Percentiles rank a stretch among this genome's conserved stretches.
Evolutionary conservation across 2,329 filamentous ascomycete species (phyloP).

Genomic region (Diaporthe helianthi): DNA sequence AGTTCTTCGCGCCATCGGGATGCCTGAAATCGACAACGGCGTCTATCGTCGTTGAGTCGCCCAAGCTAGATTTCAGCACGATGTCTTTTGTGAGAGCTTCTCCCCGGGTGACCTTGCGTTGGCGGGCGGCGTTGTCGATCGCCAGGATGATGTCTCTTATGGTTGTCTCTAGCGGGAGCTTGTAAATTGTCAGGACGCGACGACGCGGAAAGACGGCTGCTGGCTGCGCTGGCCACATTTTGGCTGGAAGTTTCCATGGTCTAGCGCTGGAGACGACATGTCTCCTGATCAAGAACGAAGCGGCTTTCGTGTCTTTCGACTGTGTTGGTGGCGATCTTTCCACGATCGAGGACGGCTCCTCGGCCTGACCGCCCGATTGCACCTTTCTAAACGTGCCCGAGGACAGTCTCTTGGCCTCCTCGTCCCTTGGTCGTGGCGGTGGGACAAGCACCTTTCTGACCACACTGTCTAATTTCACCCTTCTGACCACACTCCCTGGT

Average conservation of each 20-base stretch:
- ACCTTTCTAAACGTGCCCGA: background rate
- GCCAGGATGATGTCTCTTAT: constrained; percentile 4
- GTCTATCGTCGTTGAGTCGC: background rate
- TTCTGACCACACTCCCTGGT: no score
- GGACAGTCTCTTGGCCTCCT: background rate
- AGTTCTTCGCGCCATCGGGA: background rate
- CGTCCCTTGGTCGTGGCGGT: no score
- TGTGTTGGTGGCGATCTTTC: background rate
- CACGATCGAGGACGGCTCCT: background rate
- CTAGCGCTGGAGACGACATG: no score
- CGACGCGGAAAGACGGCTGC: background rate
- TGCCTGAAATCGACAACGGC: background rate
- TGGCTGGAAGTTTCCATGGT: background rate
- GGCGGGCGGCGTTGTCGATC: background rate
- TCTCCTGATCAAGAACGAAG: background rate
- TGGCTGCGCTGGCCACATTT: background rate
- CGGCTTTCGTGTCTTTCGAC: background rate
- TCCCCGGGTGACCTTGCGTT: background rate
- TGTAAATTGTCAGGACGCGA: background rate
- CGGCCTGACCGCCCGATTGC: background rate
- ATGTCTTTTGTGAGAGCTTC: background rate
- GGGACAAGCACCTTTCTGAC: background rate
- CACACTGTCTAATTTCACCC: no score
- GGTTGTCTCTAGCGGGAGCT: background rate
- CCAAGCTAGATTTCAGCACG: background rate